These are phyloP conservation scores for Acacia concinna DNA, from an alignment of 331 rosid species.

Conservation along the genomic window DNA sequence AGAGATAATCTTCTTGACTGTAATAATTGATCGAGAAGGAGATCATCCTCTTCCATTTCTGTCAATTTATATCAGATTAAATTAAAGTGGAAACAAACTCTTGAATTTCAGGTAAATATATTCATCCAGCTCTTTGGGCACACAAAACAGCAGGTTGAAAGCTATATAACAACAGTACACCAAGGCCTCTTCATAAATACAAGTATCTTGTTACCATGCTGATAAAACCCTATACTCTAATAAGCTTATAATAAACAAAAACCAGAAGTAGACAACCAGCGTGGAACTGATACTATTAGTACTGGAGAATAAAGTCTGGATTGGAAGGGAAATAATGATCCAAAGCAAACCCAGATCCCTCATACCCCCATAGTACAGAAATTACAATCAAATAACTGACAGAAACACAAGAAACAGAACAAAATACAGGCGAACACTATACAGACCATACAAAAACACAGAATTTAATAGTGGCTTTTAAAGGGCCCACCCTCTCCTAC, in stretches of 20 bases:
- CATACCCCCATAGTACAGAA: background rate
- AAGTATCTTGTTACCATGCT: background rate
- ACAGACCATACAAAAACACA: background rate
- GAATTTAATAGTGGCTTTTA: too few relatives aligned
- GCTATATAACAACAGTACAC: background rate
- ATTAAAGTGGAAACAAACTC: slow-evolving; percentile 23
- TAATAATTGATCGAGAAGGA: slow-evolving; percentile 71
- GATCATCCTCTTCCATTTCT: slow-evolving; percentile 85
- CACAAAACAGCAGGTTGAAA: background rate
- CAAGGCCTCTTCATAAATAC: background rate
- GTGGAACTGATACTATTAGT: background rate
- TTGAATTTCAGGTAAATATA: background rate
- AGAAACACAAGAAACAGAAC: too few relatives aligned
- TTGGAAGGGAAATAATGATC: background rate
- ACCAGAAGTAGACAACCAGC: background rate
- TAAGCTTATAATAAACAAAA: background rate
- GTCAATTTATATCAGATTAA: slow-evolving; percentile 40
- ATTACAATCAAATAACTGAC: background rate
- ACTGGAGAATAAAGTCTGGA: background rate
- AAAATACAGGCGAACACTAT: background rate
- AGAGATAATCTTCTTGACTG: slow-evolving; percentile 67
- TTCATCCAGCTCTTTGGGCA: background rate
- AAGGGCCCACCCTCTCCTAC: background rate
- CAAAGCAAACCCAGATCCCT: background rate
- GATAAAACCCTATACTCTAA: background rate